phyloP scores from a whole-genome alignment of 2,329 filamentous ascomycete genomes.

The Ophiocordyceps camponoti-floridani region DNA sequence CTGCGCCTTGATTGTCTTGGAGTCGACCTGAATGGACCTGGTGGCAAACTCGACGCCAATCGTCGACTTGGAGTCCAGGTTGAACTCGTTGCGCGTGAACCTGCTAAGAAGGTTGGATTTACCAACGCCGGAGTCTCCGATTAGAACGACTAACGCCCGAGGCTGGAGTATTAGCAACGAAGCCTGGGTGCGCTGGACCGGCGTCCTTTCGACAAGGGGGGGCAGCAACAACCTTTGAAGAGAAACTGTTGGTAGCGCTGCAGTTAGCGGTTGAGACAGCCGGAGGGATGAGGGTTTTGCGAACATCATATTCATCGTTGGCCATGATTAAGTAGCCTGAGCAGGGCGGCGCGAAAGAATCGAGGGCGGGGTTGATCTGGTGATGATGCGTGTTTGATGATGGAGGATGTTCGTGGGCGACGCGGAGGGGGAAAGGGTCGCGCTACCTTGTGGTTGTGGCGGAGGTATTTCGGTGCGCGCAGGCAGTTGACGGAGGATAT shows the following conservation, averaged over 20 bases:
- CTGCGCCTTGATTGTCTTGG: constrained; percentile 99
- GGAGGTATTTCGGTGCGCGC: not conserved
- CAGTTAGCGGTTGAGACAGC: constrained; percentile 11
- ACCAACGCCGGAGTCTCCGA: constrained; percentile 97
- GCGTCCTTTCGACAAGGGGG: constrained; percentile 5
- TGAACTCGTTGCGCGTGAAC: constrained; percentile 99
- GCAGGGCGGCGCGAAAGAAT: not conserved
- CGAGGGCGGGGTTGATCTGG: not conserved
- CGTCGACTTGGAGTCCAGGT: constrained; percentile 97
- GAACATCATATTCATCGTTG: constrained; percentile 99
- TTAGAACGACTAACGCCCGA: constrained; percentile 70
- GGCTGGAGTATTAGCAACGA: constrained; percentile 14
- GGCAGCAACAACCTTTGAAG: constrained; percentile 67
- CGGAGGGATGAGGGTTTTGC: constrained; percentile 16
- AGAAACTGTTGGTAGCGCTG: constrained; percentile 51
- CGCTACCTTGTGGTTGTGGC: not conserved
- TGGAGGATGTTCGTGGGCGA: not conserved
- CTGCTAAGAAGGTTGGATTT: constrained; percentile 99
- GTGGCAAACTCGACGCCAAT: constrained; percentile 99
- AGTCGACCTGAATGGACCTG: constrained; percentile 94
- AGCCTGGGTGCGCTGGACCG: constrained; percentile 3
- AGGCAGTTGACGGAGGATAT: not conserved
- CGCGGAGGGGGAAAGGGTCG: not conserved
- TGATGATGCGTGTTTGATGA: not conserved
- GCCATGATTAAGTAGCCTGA: constrained; percentile 48